Evolutionary conservation across 805 yeast species (phyloP).

Genomic region (Sugiyamaella americana): DNA sequence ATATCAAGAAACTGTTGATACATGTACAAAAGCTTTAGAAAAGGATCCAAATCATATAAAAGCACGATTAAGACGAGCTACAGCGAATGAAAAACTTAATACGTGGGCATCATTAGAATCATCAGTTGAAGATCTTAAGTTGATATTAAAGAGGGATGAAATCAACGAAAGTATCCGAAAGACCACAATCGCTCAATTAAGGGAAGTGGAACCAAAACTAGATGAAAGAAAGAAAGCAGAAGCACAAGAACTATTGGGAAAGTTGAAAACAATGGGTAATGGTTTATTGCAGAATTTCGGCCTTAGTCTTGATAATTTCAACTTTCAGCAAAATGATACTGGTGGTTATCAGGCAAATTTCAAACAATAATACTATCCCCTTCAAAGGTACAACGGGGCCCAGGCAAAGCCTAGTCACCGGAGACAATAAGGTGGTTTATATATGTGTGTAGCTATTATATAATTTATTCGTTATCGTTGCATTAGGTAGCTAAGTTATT

Average conservation of each 20-base stretch:
- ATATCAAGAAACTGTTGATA: slow-evolving; percentile 46
- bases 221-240: slow-evolving; percentile 25
- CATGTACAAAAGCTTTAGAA: slow-evolving; percentile 57
- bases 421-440: too few species aligned
- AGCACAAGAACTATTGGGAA: slow-evolving; percentile 28
- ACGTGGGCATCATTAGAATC: slow-evolving; percentile 27
- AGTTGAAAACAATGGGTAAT: slow-evolving; percentile 30
- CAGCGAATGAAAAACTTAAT: slow-evolving; percentile 42
- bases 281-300: slow-evolving; percentile 29
- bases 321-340: slow-evolving; percentile 17
- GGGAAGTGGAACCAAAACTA: slow-evolving; percentile 17
- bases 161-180: neutral
- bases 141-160: slow-evolving; percentile 7
- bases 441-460: too few species aligned
- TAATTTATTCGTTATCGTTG: too few species aligned
- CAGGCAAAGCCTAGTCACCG: too few species aligned
- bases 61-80: slow-evolving; percentile 71
- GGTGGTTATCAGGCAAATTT: slow-evolving; percentile 22
- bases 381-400: too few species aligned
- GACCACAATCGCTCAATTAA: slow-evolving; percentile 6
- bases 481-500: too few species aligned
- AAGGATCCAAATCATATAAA: slow-evolving; percentile 57
- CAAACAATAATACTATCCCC: neutral
- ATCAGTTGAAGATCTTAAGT: slow-evolving; percentile 23
- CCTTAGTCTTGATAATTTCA: slow-evolving; percentile 28